Base-by-base conservation (phyloP, 345 rosid genomes). In the Brassica carinata region DNA sequence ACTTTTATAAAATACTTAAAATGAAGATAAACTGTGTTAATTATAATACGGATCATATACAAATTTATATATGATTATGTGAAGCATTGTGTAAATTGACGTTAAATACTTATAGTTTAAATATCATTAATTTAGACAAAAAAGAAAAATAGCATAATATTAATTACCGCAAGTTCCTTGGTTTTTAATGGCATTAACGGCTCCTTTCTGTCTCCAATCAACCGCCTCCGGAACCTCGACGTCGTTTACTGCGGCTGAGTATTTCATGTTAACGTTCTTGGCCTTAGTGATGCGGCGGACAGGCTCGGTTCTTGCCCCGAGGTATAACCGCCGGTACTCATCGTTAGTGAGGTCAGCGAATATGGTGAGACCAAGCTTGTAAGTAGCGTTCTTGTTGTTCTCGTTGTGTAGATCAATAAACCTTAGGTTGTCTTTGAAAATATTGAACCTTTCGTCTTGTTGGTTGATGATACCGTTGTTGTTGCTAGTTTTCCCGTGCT, bases 341-440 rank as follows among this genome's bases (percentile, higher is more conserved):
- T 88, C 90, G 78, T 94, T 92, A 33, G 93, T 89, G 27, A 94
- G 75, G 86, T 94, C 98, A 13, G 97, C 91, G 13, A 94, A 94
- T 75, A 62, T 88, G 84, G 86, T 92, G 76, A 94, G 80, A 5
- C 97, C 98, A 34, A 94, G 84, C 79, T 75, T 83, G 85, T 87
- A 94, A 2, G 89, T 81, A 67, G 57, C 85, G 86, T 88, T 86
- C 79, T 68, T 79, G 87, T 88, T 85, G 74, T 68, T 75, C 1
- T 90, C 69, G 77, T 92, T 94, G 76, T 87, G 96, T 68, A 85
- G 81, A 48, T 94, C 97, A 9, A 91, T 87, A 84, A 89, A 94
- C 43, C 81, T 86, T 64, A 94, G 84, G 75, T 94, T 94, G 43
- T 94, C 98, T 83, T 92, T 91, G 63, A 94, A 94, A 58, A 90